phyloP scores from a whole-genome alignment of 331 rosid species.

The Ulmus americana region DNA sequence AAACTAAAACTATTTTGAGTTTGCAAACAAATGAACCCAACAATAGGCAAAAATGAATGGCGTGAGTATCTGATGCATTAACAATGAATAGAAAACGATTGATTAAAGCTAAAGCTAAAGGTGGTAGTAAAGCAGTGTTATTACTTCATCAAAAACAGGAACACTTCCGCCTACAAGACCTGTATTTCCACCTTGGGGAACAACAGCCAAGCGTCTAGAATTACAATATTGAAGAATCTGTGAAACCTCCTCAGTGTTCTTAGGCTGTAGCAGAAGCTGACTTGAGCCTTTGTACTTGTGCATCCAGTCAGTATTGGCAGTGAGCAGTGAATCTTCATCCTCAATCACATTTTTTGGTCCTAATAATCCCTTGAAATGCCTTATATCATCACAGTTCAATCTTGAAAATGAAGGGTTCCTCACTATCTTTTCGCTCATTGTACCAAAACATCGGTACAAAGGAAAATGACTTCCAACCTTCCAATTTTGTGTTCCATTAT shows the following conservation, averaged over 20 bases:
- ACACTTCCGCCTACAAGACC: conserved; percentile 99
- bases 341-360: conserved; percentile 71
- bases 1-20: too few relatives aligned
- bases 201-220: conserved; percentile 82
- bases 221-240: conserved; percentile 73
- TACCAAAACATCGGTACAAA: conserved; percentile 33
- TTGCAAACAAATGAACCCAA: too few relatives aligned
- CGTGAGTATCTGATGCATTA: too few relatives aligned
- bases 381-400: conserved; percentile 61
- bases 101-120: not conserved
- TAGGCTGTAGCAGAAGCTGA: conserved; percentile 67
- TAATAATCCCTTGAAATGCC: conserved; percentile 52
- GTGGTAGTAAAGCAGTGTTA: not conserved
- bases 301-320: conserved; percentile 88
- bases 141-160: conserved; percentile 96
- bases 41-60: too few relatives aligned
- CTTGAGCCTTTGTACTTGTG: conserved; percentile 76
- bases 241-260: conserved; percentile 75
- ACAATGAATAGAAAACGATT: too few relatives aligned
- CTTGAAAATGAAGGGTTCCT: conserved; percentile 54
- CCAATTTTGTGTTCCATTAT: conserved; percentile 10
- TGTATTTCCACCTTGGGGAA: conserved; percentile 98
- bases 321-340: conserved; percentile 64
- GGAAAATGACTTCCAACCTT: conserved; percentile 11
- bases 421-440: conserved; percentile 34